Evolutionary conservation across 176 grass and related monocot species (phyloP).

Genomic region (sorghum (Sorghum bicolor)): DNA sequence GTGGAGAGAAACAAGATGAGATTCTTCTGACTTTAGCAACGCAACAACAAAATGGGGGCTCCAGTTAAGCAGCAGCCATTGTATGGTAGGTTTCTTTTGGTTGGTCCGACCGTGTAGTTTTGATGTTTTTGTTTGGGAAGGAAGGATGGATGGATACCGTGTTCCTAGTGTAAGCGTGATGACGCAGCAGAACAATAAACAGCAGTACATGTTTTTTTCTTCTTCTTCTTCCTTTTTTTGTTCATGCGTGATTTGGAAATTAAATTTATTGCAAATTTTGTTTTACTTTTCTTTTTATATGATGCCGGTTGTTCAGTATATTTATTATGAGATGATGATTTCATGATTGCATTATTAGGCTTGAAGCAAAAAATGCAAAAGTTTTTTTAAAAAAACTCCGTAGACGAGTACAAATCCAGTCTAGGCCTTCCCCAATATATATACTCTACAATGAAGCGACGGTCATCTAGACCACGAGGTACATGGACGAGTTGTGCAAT

Average conservation of each 20-base stretch:
- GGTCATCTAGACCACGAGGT: not conserved
- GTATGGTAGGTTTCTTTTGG: constrained; percentile 42
- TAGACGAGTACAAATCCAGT: too few relatives aligned
- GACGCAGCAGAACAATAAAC: constrained; percentile 46
- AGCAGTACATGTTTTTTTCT: constrained; percentile 30
- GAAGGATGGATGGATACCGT: constrained; percentile 46
- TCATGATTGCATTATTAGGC: too few relatives aligned
- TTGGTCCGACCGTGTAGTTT: constrained; percentile 38
- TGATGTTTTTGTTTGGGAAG: constrained; percentile 49
- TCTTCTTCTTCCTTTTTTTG: too few relatives aligned
- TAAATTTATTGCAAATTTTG: not conserved
- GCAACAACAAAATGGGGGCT: constrained; percentile 24
- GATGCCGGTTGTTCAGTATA: not conserved
- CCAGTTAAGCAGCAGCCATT: constrained; percentile 40
- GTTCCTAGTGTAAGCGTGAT: constrained; percentile 49
- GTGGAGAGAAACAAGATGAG: constrained; percentile 44
- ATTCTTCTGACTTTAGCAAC: constrained; percentile 53
- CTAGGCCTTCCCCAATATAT: too few relatives aligned
- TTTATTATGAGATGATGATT: too few relatives aligned
- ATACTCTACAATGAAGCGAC: too few relatives aligned
- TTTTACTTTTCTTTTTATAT: not conserved
- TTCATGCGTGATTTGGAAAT: constrained; percentile 31
- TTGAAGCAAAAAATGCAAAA: too few relatives aligned
- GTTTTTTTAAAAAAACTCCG: too few relatives aligned
- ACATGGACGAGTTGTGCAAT: not conserved